phyloP scores from a whole-genome alignment of 257 asterid genomes.

The Salvia splendens region DNA sequence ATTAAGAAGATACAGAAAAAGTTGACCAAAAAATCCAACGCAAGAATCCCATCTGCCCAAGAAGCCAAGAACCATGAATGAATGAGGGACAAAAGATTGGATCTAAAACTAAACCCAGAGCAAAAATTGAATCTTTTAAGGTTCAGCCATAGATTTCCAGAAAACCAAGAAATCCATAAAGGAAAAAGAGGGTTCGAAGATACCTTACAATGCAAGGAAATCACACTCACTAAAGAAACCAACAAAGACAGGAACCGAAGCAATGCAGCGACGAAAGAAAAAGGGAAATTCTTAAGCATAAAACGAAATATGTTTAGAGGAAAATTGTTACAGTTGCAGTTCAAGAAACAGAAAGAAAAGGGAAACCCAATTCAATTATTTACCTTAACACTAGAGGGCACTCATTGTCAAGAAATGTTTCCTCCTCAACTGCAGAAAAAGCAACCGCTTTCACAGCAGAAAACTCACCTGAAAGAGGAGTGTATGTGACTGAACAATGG shows the following conservation, averaged over 20 bases:
- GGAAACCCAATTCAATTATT: constrained; percentile 20
- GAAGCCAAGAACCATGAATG: neutral
- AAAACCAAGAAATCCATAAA: neutral
- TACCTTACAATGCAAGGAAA: constrained; percentile 22
- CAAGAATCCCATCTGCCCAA: constrained; percentile 5
- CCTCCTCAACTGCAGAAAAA: constrained; percentile 3
- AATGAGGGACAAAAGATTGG: constrained; percentile 17
- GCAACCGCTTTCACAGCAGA: constrained; percentile 33
- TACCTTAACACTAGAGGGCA: constrained; percentile 38
- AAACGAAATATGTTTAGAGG: constrained; percentile 7
- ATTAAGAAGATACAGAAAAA: neutral
- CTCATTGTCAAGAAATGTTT: constrained; percentile 35
- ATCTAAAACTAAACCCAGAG: constrained; percentile 36
- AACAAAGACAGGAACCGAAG: constrained; percentile 14
- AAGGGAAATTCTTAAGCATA: constrained; percentile 16
- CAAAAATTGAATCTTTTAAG: constrained; percentile 20
- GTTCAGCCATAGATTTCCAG: constrained; percentile 13
- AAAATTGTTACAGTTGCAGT: constrained; percentile 14
- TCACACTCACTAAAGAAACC: neutral
- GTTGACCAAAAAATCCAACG: neutral
- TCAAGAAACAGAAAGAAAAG: constrained; percentile 23
- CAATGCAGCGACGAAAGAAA: constrained; percentile 32
- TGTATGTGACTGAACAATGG: constrained; percentile 33
- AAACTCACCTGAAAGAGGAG: constrained; percentile 36
- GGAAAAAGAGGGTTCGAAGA: neutral